Evolutionary conservation across 140 eudicot species (phyloP).

Genomic region (Ambrosia hybrid): DNA sequence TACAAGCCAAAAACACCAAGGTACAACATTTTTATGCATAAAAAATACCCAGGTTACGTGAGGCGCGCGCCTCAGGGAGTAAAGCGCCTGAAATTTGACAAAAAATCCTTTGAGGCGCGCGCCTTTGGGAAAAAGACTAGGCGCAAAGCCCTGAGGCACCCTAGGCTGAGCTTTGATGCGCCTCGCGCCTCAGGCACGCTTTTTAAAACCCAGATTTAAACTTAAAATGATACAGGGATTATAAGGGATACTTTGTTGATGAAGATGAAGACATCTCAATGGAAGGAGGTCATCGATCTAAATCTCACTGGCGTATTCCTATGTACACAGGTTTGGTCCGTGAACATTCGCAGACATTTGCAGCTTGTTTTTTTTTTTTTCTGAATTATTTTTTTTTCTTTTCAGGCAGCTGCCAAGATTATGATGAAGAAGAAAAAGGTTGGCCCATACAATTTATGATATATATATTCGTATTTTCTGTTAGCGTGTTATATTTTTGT

Average conservation of each 20-base stretch:
- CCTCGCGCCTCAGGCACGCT: too few relatives aligned
- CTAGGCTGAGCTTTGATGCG: too few relatives aligned
- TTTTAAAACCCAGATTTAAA: too few relatives aligned
- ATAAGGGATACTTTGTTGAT: slow-evolving; percentile 50
- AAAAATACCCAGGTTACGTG: too few relatives aligned
- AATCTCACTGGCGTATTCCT: slow-evolving; percentile 70
- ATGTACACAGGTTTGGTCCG: slow-evolving; percentile 54
- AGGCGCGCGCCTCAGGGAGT: too few relatives aligned
- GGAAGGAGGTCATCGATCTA: slow-evolving; percentile 71
- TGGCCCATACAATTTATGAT: background rate
- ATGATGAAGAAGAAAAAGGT: slow-evolving; percentile 69
- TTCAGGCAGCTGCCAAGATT: slow-evolving; percentile 62
- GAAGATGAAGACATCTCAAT: slow-evolving; percentile 63
- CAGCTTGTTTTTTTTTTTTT: background rate
- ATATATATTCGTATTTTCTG: background rate
- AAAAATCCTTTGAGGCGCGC: too few relatives aligned
- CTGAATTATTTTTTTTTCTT: slow-evolving; percentile 9
- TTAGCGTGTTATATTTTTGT: background rate
- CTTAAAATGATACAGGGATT: slow-evolving; percentile 40
- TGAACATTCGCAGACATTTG: background rate
- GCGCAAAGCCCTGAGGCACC: too few relatives aligned
- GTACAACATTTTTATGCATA: too few relatives aligned
- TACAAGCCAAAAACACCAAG: too few relatives aligned
- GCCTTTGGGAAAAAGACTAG: too few relatives aligned
- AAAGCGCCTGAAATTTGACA: too few relatives aligned